Conservation (phyloP, 129 eudicot genomes). For the sunflower (Helianthus annuus) region DNA sequence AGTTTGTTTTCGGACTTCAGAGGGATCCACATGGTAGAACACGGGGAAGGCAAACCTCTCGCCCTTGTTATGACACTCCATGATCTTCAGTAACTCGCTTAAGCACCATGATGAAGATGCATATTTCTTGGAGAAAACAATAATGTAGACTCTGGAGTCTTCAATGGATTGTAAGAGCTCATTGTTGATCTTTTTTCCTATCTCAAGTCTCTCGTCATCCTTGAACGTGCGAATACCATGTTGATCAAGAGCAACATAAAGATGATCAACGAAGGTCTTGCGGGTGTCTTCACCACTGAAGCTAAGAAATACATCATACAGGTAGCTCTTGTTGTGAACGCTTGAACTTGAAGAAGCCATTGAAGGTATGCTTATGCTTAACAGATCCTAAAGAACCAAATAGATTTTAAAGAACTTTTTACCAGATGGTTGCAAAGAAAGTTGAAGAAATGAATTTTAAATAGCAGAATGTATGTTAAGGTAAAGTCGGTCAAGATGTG, state of each 20-base stretch:
- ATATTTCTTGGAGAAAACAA: not conserved
- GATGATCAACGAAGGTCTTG: no score
- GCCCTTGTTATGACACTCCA: not conserved
- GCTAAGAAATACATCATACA: no score
- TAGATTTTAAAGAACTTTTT: no score
- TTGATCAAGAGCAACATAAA: no score
- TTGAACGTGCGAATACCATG: no score
- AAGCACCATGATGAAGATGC: constrained; percentile 5
- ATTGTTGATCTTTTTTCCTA: not conserved
- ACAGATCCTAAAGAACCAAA: no score
- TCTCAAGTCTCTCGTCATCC: not conserved
- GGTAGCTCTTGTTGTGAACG: no score
- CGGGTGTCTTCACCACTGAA: no score
- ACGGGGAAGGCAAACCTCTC: not conserved
- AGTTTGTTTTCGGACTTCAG: not conserved
- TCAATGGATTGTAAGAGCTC: not conserved
- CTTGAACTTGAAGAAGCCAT: no score
- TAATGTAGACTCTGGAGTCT: not conserved
- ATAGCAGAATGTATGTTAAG: no score
- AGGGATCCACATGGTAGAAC: not conserved
- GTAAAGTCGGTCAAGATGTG: no score
- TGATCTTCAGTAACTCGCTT: not conserved
- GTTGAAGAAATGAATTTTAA: no score
- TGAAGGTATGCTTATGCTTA: not conserved
- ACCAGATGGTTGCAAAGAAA: not conserved